These are phyloP conservation scores for Tylopilus rubrobrunneus DNA, from an alignment of 768 basidiomycete genomes.

Conservation along the genomic window DNA sequence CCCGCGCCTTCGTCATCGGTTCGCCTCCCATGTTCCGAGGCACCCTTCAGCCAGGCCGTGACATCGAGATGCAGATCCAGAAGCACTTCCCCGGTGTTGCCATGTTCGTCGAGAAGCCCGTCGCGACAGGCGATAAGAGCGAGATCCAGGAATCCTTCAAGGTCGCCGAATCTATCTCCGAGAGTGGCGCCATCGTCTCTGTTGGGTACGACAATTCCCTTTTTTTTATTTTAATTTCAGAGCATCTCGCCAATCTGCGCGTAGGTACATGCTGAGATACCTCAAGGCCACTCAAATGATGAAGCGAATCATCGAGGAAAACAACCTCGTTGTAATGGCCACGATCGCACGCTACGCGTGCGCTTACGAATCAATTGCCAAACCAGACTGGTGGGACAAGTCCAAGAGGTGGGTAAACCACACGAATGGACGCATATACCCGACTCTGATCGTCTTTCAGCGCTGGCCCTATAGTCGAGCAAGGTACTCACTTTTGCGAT, in stretches of 20 bases:
- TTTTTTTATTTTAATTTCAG: not conserved
- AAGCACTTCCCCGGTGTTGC: conserved; percentile 85
- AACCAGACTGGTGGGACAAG: conserved; percentile 94
- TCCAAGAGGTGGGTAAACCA: conserved; percentile 64
- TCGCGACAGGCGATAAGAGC: conserved; percentile 72
- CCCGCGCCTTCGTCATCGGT: conserved; percentile 83
- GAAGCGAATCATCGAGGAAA: conserved; percentile 93
- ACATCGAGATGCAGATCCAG: conserved; percentile 85
- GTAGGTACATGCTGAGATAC: conserved; percentile 90
- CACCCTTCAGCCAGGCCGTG: conserved; percentile 65
- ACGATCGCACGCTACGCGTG: conserved; percentile 94
- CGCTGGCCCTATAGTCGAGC: conserved; percentile 81
- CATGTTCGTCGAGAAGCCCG: conserved; percentile 91
- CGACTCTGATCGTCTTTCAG: conserved; percentile 25
- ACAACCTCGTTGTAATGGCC: conserved; percentile 91
- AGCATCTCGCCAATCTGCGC: not conserved
- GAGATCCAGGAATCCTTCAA: conserved; percentile 67
- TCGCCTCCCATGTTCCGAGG: conserved; percentile 95
- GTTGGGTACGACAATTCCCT: conserved; percentile 59
- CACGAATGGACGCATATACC: not conserved
- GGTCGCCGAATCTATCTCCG: conserved; percentile 67
- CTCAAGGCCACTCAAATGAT: conserved; percentile 93
- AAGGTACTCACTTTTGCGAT: conserved; percentile 97
- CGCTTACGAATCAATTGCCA: conserved; percentile 76
- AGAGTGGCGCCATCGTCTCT: conserved; percentile 75